phyloP scores from a whole-genome alignment of 768 basidiomycete species.

The Mycena leptocephala region DNA sequence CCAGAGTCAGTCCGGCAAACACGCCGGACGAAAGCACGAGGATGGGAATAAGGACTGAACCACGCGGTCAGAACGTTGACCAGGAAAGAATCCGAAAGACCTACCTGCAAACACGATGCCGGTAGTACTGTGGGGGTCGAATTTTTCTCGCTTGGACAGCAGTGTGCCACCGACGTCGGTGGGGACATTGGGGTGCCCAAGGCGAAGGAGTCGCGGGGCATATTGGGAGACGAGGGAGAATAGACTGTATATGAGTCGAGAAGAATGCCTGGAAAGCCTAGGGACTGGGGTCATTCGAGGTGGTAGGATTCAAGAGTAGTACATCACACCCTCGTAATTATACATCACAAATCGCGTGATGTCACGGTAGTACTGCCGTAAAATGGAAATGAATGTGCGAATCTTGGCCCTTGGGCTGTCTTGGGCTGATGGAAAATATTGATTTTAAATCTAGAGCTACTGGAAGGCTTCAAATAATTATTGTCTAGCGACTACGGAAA shows the following conservation, averaged over 20 bases:
- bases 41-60: constrained; percentile 78
- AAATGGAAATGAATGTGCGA: not conserved
- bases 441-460: too few species aligned
- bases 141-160: constrained; percentile 47
- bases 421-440: too few species aligned
- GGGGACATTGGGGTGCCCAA: constrained; percentile 23
- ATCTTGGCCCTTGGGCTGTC: too few species aligned
- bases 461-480: too few species aligned
- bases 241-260: constrained; percentile 63
- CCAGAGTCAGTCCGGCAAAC: constrained; percentile 93
- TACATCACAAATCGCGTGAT: constrained; percentile 20
- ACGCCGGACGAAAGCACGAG: constrained; percentile 88
- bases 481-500: too few species aligned
- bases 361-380: not conserved
- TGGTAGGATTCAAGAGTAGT: constrained; percentile 25
- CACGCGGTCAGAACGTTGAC: constrained; percentile 6
- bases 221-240: constrained; percentile 61
- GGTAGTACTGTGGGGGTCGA: constrained; percentile 49
- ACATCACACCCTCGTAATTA: not conserved
- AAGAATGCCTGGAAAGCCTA: constrained; percentile 51
- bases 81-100: not conserved
- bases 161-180: constrained; percentile 11
- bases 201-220: constrained; percentile 59
- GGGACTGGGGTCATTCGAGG: constrained; percentile 59
- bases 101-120: constrained; percentile 55